Evolutionary conservation across 2,329 filamentous ascomycete species (phyloP), one percentile per base, ranked within the genome.

Genomic region (Ilyonectria mors-panacis): DNA sequence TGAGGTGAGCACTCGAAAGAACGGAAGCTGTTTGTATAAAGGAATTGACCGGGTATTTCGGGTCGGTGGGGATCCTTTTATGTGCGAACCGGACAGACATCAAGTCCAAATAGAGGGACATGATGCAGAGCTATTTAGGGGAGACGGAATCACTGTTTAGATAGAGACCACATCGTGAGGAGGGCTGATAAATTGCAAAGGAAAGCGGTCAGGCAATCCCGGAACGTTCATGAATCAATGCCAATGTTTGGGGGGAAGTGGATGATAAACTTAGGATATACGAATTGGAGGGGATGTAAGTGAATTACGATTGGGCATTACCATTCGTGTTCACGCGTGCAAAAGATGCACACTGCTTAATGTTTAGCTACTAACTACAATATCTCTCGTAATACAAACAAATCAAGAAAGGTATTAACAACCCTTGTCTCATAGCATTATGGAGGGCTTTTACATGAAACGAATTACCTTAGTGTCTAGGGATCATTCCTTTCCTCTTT

Each of bases 141-240:
- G 30, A 53, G 50, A 53, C 50, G 50, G 50, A 53, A 53, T 53
- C 50, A 53, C 50, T 53, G 50, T 53, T 53, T 37, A 30, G 12
- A 15, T 19, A 53, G 17, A 21, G 10, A 28, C 28, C 17, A 13
- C 26, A 4, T 17, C 45, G 21, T 21, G n/a, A n/a, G 19, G 26
- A 50, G 47, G 26, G 23, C 47, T 33, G 28, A 51, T 28, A n/a
- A 19, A 33, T 30, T 8, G 10, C 48, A 15, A 19, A 35, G 12
- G 28, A n/a, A 19, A 53, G 50, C 50, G 28, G 28, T 35, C 28
- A 53, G n/a, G 50, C n/a, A 35, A 37, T 33, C 5, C 5, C 4
- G 30, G 6, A 53, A 21, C 10, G 12, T 15, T 4, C 30, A 53
- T 35, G 50, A 53, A 35, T 53, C 50, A 53, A 30, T 21, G 30